Evolutionary conservation across 192 early-diverging fungal genomes (phyloP).

Genomic region (Gigaspora rosea): DNA sequence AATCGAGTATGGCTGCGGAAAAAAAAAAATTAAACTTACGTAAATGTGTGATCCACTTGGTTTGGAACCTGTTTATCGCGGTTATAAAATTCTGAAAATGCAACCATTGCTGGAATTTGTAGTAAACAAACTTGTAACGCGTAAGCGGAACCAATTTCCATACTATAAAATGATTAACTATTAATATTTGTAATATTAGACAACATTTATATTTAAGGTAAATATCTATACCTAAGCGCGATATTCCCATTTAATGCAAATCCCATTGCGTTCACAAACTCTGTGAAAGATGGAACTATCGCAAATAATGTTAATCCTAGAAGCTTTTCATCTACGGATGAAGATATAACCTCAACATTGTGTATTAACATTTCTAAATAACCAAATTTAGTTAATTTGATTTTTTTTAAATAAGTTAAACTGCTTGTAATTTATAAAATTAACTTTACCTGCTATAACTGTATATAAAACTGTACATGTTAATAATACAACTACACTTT

Average conservation of each 20-base stretch:
- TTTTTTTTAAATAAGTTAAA: no score
- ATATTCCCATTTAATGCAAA: conserved; percentile 92
- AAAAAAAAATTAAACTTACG: conserved; percentile 11
- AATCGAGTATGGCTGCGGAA: neutral
- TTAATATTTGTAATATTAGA: no score
- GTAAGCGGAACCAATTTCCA: conserved; percentile 97
- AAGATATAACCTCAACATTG: conserved; percentile 79
- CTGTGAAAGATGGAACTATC: conserved; percentile 92
- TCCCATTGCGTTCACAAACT: conserved; percentile 92
- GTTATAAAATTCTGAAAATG: conserved; percentile 62
- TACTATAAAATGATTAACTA: conserved; percentile 27
- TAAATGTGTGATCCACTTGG: conserved; percentile 1
- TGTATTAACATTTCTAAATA: conserved; percentile 81
- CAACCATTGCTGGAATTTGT: conserved; percentile 93
- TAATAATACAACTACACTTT: conserved; percentile 77
- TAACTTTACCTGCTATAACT: conserved; percentile 69
- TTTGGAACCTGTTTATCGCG: neutral
- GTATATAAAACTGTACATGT: conserved; percentile 82
- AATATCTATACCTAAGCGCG: conserved; percentile 48
- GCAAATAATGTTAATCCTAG: conserved; percentile 94
- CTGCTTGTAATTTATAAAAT: neutral
- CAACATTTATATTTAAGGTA: neutral
- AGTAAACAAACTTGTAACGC: conserved; percentile 92
- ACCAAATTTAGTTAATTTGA: neutral
- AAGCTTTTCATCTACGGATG: conserved; percentile 75